These are phyloP conservation scores for Phyllosticta citribraziliensis DNA, from an alignment of 2,329 filamentous ascomycete genomes.

Conservation along the genomic window DNA sequence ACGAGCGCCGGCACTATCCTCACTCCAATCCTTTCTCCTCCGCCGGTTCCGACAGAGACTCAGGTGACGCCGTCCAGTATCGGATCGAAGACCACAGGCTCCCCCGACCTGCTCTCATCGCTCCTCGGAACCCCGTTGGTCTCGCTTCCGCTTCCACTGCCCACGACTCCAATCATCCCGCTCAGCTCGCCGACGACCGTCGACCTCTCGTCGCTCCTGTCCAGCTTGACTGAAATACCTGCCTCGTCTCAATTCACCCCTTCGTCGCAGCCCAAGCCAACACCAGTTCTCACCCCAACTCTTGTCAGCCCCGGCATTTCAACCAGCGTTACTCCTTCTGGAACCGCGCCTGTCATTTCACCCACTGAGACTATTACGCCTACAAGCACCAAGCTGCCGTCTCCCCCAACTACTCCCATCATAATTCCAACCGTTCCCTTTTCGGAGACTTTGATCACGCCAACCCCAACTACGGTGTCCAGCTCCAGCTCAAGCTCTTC, in stretches of 20 bases:
- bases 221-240: background rate
- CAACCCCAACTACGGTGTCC: background rate
- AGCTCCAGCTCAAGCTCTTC: conserved; percentile 2
- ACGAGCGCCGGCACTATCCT: conserved; percentile 2
- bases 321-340: background rate
- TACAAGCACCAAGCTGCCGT: background rate
- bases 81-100: background rate
- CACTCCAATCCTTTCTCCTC: conserved; percentile 1
- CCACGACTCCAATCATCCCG: conserved; percentile 9
- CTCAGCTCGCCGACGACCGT: conserved; percentile 5
- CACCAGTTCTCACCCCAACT: background rate
- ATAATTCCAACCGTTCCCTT: background rate
- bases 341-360: background rate
- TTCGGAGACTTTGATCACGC: background rate
- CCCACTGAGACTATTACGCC: background rate
- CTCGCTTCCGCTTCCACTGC: background rate
- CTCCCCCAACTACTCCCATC: background rate
- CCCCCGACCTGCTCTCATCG: conserved; percentile 5
- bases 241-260: conserved; percentile 1
- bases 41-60: background rate
- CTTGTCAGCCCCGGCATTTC: background rate
- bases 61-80: background rate
- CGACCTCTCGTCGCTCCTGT: conserved; percentile 4
- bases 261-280: background rate
- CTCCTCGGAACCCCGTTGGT: conserved; percentile 5